Evolutionary conservation across 768 basidiomycete genomes (phyloP).

Genomic region (Filobasidium floriforme): DNA sequence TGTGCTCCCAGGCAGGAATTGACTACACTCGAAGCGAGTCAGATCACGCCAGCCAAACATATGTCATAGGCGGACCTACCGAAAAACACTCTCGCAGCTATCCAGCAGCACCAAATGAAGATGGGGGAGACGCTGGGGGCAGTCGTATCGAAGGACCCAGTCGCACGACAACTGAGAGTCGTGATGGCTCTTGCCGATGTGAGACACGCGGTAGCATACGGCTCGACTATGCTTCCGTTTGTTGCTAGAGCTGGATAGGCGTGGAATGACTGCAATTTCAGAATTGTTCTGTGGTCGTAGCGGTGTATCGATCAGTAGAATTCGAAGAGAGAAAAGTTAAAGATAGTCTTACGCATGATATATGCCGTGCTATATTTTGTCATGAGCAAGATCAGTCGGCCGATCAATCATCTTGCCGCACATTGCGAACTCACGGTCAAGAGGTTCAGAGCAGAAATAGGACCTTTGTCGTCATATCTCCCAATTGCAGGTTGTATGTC

Average conservation of each 20-base stretch:
- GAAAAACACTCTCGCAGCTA: slow-evolving; percentile 39
- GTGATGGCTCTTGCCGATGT: slow-evolving; percentile 29
- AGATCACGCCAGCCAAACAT: not conserved
- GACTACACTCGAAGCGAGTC: slow-evolving; percentile 21
- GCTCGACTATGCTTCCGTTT: slow-evolving; percentile 36
- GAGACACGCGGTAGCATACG: slow-evolving; percentile 35
- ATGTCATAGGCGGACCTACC: slow-evolving; percentile 25
- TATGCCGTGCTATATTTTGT: slow-evolving; percentile 36
- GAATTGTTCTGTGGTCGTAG: slow-evolving; percentile 26
- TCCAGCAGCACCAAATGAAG: slow-evolving; percentile 42
- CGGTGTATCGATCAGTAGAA: not conserved
- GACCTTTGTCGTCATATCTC: slow-evolving; percentile 22
- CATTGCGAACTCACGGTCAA: slow-evolving; percentile 31
- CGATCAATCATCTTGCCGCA: too few relatives aligned
- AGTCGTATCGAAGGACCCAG: slow-evolving; percentile 4
- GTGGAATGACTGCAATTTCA: slow-evolving; percentile 42
- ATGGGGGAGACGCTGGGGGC: slow-evolving; percentile 32
- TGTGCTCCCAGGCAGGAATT: slow-evolving; percentile 34
- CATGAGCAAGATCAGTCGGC: too few relatives aligned
- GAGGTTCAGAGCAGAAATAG: slow-evolving; percentile 23
- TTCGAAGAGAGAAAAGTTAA: not conserved
- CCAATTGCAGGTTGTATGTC: slow-evolving; percentile 24
- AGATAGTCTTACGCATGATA: slow-evolving; percentile 35
- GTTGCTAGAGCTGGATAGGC: slow-evolving; percentile 37
- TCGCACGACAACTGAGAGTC: slow-evolving; percentile 16